Evolutionary conservation across 257 asterid genomes (phyloP), one percentile per base, ranked within the genome.

Genomic region (Osmanthus fragrans): DNA sequence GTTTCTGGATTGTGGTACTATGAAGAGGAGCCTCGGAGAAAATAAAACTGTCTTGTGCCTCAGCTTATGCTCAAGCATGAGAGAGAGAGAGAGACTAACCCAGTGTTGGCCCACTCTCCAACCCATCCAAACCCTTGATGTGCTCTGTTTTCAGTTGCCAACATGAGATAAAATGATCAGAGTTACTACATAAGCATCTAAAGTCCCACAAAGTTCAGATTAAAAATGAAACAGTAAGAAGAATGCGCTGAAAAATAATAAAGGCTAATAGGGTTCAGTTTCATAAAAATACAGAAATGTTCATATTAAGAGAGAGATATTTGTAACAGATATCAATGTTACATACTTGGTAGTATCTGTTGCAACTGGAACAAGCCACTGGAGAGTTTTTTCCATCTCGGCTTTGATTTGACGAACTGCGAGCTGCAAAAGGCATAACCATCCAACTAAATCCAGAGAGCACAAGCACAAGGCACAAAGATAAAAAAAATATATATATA

Each of bases 111-210:
- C 99, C 99, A 96, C 75, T 96, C 99, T 84, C 99, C 99, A 40
- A 96, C 99, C 99, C 99, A 96, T 84, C 99, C 99, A 29, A 96
- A 96, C 70, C 99, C 99, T 77, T 96, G 99, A 83, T 96, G 99
- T 73, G 96, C 95, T 76, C 99, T 96, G 97, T 64, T 85, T 73
- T 30, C 75, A 79, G 73, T 76, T 21, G 66, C 74, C 80, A 70
- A 60, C 71, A 76, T 71, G 60, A 71, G 81, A 76, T 1, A 76
- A 80, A 74, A 40, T 42, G 70, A 74, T 47, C 13, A 16, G 65
- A 21, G 85, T 80, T 71, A 80, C 77, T 75, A 81, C 67, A 76
- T 64, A 42, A 73, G 79, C 67, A 42, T 40, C 30, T 47, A 42
- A 75, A 69, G 58, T 64, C 67, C 23, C 34, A 25, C 36, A 74